A percentile compares a stretch with the other conserved stretches of the same genome.
Conservation (phyloP, 2,329 filamentous ascomycete genomes). For the Westerdykella sp. region DNA sequence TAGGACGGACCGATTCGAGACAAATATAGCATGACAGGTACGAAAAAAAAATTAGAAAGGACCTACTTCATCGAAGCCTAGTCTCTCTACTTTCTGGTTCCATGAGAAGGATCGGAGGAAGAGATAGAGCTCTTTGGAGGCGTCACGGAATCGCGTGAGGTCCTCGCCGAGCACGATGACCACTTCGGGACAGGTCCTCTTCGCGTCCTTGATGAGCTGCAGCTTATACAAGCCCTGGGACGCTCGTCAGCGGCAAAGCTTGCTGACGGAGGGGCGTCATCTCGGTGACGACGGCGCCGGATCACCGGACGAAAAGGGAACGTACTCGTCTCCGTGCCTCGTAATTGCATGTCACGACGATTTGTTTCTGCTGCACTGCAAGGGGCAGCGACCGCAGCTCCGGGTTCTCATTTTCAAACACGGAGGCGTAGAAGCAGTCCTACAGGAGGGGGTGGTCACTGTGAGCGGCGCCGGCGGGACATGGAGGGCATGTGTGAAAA, state of each 20-base stretch:
- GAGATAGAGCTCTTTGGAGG: conserved; percentile 71
- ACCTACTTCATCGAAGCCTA: conserved; percentile 83
- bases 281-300: neutral
- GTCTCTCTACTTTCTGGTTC: conserved; percentile 68
- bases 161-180: conserved; percentile 78
- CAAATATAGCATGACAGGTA: conserved; percentile 2
- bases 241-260: conserved; percentile 15
- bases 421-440: conserved; percentile 92
- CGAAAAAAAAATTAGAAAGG: conserved; percentile 21
- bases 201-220: conserved; percentile 77
- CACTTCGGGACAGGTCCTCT: conserved; percentile 71
- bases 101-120: conserved; percentile 70
- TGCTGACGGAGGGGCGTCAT: neutral
- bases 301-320: neutral
- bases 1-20: neutral
- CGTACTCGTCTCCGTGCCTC: conserved; percentile 63
- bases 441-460: conserved; percentile 39
- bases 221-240: conserved; percentile 63
- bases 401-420: conserved; percentile 76
- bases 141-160: conserved; percentile 68
- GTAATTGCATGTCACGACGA: conserved; percentile 67
- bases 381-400: conserved; percentile 65
- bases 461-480: conserved; percentile 14
- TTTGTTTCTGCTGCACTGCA: conserved; percentile 88
- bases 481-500: conserved; percentile 3